Evolutionary conservation across 2,329 filamentous ascomycete species (phyloP).

Genomic region (Sarocladiaceae sp.): DNA sequence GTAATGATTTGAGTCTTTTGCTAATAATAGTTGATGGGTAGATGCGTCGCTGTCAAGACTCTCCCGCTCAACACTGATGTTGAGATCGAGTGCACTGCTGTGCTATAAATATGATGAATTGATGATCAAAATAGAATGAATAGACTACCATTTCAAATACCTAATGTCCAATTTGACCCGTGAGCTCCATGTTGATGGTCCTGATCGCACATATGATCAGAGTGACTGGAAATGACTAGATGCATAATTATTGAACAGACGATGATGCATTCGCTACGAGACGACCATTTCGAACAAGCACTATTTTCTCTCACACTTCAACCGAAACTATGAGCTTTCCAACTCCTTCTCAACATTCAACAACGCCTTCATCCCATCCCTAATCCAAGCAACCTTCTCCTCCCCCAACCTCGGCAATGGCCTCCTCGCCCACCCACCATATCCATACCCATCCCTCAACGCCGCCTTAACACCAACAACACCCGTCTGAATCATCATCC

Average conservation of each 20-base stretch:
- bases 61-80: slow-evolving; percentile 28
- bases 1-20: too few species aligned
- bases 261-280: background rate
- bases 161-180: too few species aligned
- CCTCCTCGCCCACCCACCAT: slow-evolving; percentile 49
- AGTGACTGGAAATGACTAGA: too few species aligned
- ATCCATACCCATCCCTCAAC: slow-evolving; percentile 62
- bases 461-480: slow-evolving; percentile 69
- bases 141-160: background rate
- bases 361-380: slow-evolving; percentile 17
- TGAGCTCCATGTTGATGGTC: too few species aligned
- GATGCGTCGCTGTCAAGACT: slow-evolving; percentile 31
- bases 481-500: slow-evolving; percentile 67
- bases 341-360: slow-evolving; percentile 17
- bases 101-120: background rate
- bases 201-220: too few species aligned
- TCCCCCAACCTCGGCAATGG: slow-evolving; percentile 20
- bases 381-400: slow-evolving; percentile 14
- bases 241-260: too few species aligned
- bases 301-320: background rate
- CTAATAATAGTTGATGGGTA: slow-evolving; percentile 8
- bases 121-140: background rate
- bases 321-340: slow-evolving; percentile 5
- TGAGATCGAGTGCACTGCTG: slow-evolving; percentile 27
- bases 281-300: background rate